Conservation (phyloP, 73 alveolate species). For the Blepharisma japonicum region DNA sequence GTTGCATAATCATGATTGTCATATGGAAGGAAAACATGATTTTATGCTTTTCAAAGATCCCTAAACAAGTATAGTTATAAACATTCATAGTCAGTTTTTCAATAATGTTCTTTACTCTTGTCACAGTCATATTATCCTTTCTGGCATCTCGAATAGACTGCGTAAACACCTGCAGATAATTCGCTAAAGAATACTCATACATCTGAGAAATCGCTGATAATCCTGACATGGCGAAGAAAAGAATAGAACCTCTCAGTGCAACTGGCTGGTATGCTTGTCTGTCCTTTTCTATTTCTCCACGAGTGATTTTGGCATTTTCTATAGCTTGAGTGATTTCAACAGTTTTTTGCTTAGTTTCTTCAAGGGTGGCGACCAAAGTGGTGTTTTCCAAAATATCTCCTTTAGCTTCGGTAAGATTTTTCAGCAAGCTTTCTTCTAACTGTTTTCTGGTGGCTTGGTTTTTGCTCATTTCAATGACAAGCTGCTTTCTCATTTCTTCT, state of each 20-base stretch:
- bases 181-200: constrained; percentile 99
- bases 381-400: constrained; percentile 97
- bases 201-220: constrained; percentile 95
- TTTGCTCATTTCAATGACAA: constrained; percentile 93
- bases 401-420: constrained; percentile 78
- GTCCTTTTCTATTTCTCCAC: constrained; percentile 87
- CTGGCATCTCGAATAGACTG: constrained; percentile 97
- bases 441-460: constrained; percentile 89
- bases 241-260: constrained; percentile 95
- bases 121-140: constrained; percentile 88
- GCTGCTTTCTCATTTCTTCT: constrained; percentile 93
- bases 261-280: constrained; percentile 84
- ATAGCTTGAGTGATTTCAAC: constrained; percentile 93
- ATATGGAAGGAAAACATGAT: constrained; percentile 99
- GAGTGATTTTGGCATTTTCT: constrained; percentile 94
- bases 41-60: constrained; percentile 98
- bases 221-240: constrained; percentile 99
- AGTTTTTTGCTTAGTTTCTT: constrained; percentile 93
- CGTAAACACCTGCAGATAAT: constrained; percentile 97
- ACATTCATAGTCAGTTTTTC: constrained; percentile 95
- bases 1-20: constrained; percentile 99
- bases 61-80: constrained; percentile 97
- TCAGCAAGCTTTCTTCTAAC: constrained; percentile 87
- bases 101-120: constrained; percentile 94
- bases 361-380: constrained; percentile 91